These are phyloP conservation scores for Jimgerdemannia lactiflua DNA, from an alignment of 192 early-diverging fungal species.

Conservation along the genomic window DNA sequence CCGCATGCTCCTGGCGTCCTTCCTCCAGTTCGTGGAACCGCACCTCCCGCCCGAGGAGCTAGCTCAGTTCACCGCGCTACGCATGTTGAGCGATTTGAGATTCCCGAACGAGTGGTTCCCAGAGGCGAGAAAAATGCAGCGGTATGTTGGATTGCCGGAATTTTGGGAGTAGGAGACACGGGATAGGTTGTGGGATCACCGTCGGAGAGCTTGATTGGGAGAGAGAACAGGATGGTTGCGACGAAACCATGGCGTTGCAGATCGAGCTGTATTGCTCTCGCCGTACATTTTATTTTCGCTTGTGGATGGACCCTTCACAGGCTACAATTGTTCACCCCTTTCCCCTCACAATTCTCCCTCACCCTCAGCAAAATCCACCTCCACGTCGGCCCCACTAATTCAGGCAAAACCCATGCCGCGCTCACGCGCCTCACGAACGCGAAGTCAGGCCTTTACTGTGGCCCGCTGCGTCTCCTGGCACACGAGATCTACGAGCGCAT, in stretches of 20 bases:
- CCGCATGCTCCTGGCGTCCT: conserved; percentile 36
- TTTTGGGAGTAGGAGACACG: neutral
- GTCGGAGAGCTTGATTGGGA: neutral
- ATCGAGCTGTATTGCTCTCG: neutral
- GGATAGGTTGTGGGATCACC: too few relatives aligned
- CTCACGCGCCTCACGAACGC: conserved; percentile 65
- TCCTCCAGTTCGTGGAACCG: conserved; percentile 35
- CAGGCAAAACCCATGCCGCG: conserved; percentile 93
- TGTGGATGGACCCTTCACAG: neutral
- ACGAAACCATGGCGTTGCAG: neutral
- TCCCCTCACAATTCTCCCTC: too few relatives aligned
- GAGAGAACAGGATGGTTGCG: neutral
- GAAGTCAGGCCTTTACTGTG: conserved; percentile 77
- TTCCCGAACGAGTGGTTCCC: conserved; percentile 81
- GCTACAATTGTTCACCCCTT: neutral
- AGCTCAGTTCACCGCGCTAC: conserved; percentile 43
- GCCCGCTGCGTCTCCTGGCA: conserved; percentile 89
- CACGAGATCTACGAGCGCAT: conserved; percentile 91
- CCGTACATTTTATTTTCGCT: neutral
- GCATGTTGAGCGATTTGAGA: conserved; percentile 69
- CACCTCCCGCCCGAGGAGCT: conserved; percentile 33
- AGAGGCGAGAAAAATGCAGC: conserved; percentile 66
- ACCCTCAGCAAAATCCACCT: conserved; percentile 71
- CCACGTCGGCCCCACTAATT: conserved; percentile 98
- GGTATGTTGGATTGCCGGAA: conserved; percentile 33